Percentiles rank a stretch among this genome's conserved stretches.
These are phyloP conservation scores for Lycium ferocissimum DNA, from an alignment of 257 asterid genomes.

Conservation along the genomic window DNA sequence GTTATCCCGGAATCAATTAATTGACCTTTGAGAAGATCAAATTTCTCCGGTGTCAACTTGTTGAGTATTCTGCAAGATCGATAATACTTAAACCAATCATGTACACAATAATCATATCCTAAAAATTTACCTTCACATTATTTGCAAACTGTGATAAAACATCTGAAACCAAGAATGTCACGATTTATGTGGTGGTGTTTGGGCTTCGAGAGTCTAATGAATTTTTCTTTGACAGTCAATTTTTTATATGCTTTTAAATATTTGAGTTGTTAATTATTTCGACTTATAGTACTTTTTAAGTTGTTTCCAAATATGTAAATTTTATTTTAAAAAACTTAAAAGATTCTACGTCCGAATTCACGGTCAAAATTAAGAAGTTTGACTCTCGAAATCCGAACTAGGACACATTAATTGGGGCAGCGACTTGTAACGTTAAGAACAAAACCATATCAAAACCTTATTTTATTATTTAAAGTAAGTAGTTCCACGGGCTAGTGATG, in stretches of 20 bases:
- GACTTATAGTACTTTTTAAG: no score
- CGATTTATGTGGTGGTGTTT: no score
- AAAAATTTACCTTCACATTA: not conserved
- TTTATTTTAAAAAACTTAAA: no score
- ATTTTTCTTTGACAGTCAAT: no score
- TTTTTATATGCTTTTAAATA: no score
- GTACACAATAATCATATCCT: not conserved
- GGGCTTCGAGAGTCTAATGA: no score
- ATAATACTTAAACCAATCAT: not conserved
- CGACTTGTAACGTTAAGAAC: not conserved
- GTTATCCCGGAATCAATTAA: constrained; percentile 36
- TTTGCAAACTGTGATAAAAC: not conserved
- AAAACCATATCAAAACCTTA: not conserved
- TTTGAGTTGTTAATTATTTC: no score
- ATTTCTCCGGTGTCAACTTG: constrained; percentile 43
- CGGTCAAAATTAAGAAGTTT: no score
- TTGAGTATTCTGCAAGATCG: constrained; percentile 38
- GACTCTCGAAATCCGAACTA: no score
- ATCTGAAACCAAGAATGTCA: not conserved
- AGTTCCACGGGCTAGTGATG: not conserved
- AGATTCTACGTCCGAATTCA: no score
- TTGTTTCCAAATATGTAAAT: no score
- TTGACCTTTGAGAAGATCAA: constrained; percentile 40
- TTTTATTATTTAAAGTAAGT: not conserved
- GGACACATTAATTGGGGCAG: no score